Conservation (phyloP, 78 protist species). For the Bigelowiella natans region DNA sequence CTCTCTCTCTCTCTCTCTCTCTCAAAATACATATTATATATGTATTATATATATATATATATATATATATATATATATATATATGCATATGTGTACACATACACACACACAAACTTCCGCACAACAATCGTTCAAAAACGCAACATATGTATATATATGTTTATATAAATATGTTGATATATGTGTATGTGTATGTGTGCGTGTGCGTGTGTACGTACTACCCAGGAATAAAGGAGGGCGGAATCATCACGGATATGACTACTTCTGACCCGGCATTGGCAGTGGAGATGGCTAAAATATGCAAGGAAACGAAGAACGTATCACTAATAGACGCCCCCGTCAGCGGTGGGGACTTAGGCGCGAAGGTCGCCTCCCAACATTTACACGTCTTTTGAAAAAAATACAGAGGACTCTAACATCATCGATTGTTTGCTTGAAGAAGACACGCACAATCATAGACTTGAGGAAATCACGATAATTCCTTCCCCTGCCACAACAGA, state of each 20-base stretch:
- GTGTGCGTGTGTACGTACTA: neutral
- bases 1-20: too few species aligned
- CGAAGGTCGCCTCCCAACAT: constrained; percentile 13
- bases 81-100: neutral
- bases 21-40: too few species aligned
- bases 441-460: neutral
- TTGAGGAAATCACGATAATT: neutral
- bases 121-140: too few species aligned
- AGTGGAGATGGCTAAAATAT: neutral
- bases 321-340: constrained; percentile 49
- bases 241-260: constrained; percentile 48
- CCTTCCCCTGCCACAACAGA: neutral
- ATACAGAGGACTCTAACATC: neutral
- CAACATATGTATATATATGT: neutral
- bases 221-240: neutral
- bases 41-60: too few species aligned
- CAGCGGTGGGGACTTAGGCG: constrained; percentile 62
- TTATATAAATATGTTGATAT: neutral
- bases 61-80: neutral
- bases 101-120: too few species aligned
- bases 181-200: neutral
- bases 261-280: constrained; percentile 51
- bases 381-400: neutral
- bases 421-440: neutral
- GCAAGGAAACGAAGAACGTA: constrained; percentile 1